A percentile compares a stretch with the other conserved stretches of the same genome.
These are phyloP conservation scores for Exophiala oligosperma DNA, from an alignment of 2,329 filamentous ascomycete genomes.

Conservation along the genomic window DNA sequence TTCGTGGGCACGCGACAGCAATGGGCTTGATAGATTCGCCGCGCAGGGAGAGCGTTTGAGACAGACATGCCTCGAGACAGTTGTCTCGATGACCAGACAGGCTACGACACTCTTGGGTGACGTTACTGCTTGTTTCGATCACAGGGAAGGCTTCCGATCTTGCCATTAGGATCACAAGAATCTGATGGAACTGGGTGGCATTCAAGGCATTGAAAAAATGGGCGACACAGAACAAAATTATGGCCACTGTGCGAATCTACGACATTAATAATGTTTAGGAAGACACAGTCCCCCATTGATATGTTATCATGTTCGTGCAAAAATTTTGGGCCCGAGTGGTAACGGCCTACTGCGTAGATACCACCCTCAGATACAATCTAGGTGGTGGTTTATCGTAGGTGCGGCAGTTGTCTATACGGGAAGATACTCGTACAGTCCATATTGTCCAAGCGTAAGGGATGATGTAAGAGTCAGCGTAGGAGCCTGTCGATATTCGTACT, in stretches of 20 bases:
- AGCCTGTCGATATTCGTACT: too few relatives aligned
- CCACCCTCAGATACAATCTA: too few relatives aligned
- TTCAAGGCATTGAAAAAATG: background rate
- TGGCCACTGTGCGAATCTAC: background rate
- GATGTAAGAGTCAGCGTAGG: too few relatives aligned
- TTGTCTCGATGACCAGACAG: background rate
- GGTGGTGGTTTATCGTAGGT: too few relatives aligned
- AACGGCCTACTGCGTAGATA: too few relatives aligned
- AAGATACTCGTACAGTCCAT: too few relatives aligned
- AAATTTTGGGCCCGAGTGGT: too few relatives aligned
- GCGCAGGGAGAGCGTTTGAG: background rate
- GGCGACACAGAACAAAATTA: background rate
- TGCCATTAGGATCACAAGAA: background rate
- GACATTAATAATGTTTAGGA: background rate
- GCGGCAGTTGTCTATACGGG: too few relatives aligned
- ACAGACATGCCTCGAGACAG: background rate
- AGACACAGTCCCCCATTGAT: background rate
- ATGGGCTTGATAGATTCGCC: background rate
- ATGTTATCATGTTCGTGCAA: background rate
- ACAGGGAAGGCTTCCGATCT: background rate
- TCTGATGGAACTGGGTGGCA: background rate
- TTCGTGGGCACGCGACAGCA: constrained; percentile 16
- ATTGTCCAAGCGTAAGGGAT: too few relatives aligned
- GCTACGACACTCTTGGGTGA: background rate
- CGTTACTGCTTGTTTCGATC: background rate